Base-by-base conservation (phyloP, 345 rosid genomes). In the Anastatica hierochuntica region DNA sequence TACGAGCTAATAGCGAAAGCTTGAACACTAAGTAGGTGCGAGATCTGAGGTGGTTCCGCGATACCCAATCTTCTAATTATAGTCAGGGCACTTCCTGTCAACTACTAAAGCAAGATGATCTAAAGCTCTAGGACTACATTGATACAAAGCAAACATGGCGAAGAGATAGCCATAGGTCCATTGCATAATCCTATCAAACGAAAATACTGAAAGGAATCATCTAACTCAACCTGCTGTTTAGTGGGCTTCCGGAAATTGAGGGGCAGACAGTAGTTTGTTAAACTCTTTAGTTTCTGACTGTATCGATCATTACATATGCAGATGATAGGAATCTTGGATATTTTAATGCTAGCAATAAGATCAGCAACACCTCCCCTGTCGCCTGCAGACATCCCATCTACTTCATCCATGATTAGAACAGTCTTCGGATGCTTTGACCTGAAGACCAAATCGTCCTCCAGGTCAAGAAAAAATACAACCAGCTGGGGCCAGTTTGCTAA, bases 361-460 rank as follows among this genome's bases (percentile, higher is more conserved):
- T 92, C 98, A 16, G 96, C 88, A 62, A 92, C 62, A 71, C 98
- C 98, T 59, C 96, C 96, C 75, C 98, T 79, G 71, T 92, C 98
- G 41, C 98, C 98, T 43, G 98, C 98, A 51, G 98, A 92, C 98
- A 92, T 92, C 43, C 98, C 98, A 83, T 92, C 96, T 23, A 88
- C 96, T 82, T 92, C 98, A 64, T 92, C 98, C 98, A 92, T 92
- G 60, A 92, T 83, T 41, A 92, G 78, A 65, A 88, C 98, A 42
- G 88, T 71, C 56, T 85, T 92, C 14, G 74, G 77, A 66, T 70
- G 80, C 70, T 81, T 84, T 40, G 81, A 74, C 71, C 98, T 92
- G 72, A 20, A 71, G 68, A 58, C 50, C 46, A 26, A 60, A 67
- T 64, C 26, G 35, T 17, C 53, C 56, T 39, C 35, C 29, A 62